Evolutionary conservation across 345 rosid species (phyloP).

Genomic region (Anacardium occidentale): DNA sequence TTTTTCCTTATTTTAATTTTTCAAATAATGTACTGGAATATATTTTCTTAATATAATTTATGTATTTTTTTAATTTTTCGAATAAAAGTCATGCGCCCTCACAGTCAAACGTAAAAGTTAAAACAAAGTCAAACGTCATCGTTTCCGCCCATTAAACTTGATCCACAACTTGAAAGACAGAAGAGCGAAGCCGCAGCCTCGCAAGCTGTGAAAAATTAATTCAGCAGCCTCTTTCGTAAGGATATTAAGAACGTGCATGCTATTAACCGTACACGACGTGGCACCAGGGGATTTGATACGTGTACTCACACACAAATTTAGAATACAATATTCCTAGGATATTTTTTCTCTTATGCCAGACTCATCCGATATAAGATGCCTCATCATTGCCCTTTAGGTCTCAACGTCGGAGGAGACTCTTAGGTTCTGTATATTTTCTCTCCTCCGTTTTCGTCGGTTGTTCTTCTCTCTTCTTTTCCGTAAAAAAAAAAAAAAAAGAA

Average conservation of each 20-base stretch:
- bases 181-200: background rate
- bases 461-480: background rate
- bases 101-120: too few species aligned
- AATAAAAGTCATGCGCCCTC: too few species aligned
- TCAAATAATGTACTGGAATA: too few species aligned
- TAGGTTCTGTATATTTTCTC: slow-evolving; percentile 1
- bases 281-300: slow-evolving; percentile 7
- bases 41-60: too few species aligned
- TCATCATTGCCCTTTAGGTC: background rate
- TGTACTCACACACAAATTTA: slow-evolving; percentile 12
- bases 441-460: slow-evolving; percentile 8
- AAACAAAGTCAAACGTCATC: too few species aligned
- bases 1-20: too few species aligned
- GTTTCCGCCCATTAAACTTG: too few species aligned
- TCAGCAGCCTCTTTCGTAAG: background rate
- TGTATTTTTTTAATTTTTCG: too few species aligned
- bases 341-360: slow-evolving; percentile 6
- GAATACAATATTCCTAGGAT: background rate
- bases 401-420: slow-evolving; percentile 18
- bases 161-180: slow-evolving; percentile 4
- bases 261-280: slow-evolving; percentile 9
- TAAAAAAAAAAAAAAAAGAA: background rate
- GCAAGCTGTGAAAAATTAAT: background rate
- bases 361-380: slow-evolving; percentile 21
- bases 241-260: background rate